Conservation (phyloP, 345 rosid genomes). For the Eucalyptus shirleyi region DNA sequence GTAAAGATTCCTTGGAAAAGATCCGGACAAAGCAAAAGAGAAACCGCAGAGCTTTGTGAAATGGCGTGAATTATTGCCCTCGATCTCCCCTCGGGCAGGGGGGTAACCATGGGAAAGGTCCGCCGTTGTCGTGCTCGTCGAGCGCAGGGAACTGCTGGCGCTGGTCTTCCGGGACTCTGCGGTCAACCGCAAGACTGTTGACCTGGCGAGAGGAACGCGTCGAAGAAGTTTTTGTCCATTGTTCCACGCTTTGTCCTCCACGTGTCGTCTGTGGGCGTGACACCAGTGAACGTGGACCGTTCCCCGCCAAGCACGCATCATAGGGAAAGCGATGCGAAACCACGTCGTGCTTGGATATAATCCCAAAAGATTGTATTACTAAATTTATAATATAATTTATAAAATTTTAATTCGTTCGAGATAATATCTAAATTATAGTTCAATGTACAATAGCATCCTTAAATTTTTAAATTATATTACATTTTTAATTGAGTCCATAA, state of each 20-base stretch:
- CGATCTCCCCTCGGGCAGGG: background rate
- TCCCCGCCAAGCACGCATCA: background rate
- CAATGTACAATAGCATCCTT: rapidly evolving
- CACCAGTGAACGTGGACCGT: background rate
- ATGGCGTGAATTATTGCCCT: background rate
- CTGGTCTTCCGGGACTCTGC: background rate
- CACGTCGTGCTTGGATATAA: background rate
- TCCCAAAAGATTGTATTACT: too few relatives aligned
- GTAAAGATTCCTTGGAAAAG: background rate
- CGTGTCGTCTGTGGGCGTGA: background rate
- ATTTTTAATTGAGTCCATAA: background rate
- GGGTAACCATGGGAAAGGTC: background rate
- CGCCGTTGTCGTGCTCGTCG: background rate
- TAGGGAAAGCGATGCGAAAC: background rate
- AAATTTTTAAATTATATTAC: too few relatives aligned
- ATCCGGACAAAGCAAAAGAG: background rate
- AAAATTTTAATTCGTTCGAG: too few relatives aligned
- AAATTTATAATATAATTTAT: too few relatives aligned
- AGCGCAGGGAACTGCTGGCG: background rate
- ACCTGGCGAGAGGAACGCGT: background rate
- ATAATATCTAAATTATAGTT: background rate
- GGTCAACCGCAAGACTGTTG: background rate
- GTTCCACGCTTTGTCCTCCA: background rate
- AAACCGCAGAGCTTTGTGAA: background rate
- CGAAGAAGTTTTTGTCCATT: background rate